Conservation (phyloP, 2,329 filamentous ascomycete species). For the Emergomyces orientalis region DNA sequence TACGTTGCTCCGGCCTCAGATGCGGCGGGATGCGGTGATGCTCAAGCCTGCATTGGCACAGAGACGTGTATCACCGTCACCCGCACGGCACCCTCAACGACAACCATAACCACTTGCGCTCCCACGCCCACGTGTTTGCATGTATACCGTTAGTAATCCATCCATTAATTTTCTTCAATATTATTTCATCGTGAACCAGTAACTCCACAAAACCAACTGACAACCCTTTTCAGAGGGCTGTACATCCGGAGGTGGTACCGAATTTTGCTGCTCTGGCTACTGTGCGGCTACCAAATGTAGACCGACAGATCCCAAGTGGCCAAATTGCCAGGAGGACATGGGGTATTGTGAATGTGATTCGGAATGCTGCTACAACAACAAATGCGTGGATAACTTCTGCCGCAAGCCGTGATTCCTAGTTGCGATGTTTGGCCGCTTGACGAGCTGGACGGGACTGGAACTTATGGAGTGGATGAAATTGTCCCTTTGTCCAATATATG, state of each 20-base stretch:
- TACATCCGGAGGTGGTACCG: neutral
- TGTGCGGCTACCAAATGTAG: slow-evolving; percentile 7
- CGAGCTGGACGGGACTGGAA: neutral
- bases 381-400: neutral
- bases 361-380: slow-evolving; percentile 6
- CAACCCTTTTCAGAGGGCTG: neutral
- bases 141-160: slow-evolving; percentile 3
- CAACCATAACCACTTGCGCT: slow-evolving; percentile 4
- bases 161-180: neutral
- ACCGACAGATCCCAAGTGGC: slow-evolving; percentile 6
- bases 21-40: neutral
- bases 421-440: neutral
- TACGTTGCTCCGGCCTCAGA: neutral
- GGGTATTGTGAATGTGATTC: neutral
- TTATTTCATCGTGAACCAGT: neutral
- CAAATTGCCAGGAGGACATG: slow-evolving; percentile 3
- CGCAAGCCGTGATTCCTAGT: neutral
- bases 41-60: slow-evolving; percentile 1
- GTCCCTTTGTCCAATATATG: neutral
- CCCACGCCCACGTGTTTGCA: slow-evolving; percentile 1
- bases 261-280: slow-evolving; percentile 3
- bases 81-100: slow-evolving; percentile 1
- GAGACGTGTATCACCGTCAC: slow-evolving; percentile 5
- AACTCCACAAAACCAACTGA: neutral
- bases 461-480: neutral